Percentiles rank a stretch among this genome's conserved stretches.
Evolutionary conservation across 2,329 filamentous ascomycete genomes (phyloP).

Genomic region (Amesomyces nigricolor): DNA sequence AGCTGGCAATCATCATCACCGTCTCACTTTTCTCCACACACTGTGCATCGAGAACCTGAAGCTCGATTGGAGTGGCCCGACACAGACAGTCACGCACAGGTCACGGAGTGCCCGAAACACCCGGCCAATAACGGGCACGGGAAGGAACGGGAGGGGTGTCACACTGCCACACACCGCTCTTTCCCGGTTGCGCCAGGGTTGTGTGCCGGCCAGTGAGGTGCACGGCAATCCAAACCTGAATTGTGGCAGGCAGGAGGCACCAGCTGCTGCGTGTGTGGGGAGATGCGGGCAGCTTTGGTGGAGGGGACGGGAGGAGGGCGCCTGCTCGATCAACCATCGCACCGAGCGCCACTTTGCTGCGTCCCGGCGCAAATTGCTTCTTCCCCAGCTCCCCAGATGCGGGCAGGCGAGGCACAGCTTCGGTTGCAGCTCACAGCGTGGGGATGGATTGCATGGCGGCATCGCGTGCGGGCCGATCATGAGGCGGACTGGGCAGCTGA

Average conservation of each 20-base stretch:
- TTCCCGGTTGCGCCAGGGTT: background rate
- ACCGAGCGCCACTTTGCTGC: background rate
- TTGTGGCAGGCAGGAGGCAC: background rate
- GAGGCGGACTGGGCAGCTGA: too few species aligned
- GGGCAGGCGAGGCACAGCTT: too few species aligned
- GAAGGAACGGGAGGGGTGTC: background rate
- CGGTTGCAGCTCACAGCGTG: too few species aligned
- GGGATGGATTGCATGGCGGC: too few species aligned
- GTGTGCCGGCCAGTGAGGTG: background rate
- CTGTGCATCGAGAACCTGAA: background rate
- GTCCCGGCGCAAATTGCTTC: background rate
- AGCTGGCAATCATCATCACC: too few species aligned
- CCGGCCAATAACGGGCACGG: background rate
- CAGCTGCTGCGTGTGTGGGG: background rate
- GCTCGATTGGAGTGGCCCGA: background rate
- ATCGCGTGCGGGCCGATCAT: too few species aligned
- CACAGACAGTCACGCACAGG: background rate
- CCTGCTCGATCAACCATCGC: background rate
- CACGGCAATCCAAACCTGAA: background rate
- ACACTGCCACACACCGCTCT: slow-evolving; percentile 16
- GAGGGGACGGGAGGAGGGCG: background rate
- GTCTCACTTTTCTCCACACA: background rate
- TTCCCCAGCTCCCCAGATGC: too few species aligned
- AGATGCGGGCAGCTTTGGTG: background rate
- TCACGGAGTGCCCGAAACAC: slow-evolving; percentile 3